Conservation (phyloP, 179 eudicot species). For the Kewa caespitosa region DNA sequence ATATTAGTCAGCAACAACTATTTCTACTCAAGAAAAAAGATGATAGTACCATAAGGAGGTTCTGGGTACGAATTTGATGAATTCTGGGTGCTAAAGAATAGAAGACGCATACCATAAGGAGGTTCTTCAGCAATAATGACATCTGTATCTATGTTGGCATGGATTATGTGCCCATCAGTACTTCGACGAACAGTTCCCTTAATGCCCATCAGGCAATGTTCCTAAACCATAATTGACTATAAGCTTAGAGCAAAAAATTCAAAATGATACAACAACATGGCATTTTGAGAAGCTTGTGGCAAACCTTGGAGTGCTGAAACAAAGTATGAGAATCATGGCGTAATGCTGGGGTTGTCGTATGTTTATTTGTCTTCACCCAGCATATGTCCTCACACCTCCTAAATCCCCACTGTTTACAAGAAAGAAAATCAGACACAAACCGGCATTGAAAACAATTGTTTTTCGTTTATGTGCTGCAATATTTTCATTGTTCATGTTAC, state of each 20-base stretch:
- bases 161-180: constrained; percentile 96
- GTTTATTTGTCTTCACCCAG: constrained; percentile 98
- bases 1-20: not conserved
- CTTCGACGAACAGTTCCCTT: constrained; percentile 97
- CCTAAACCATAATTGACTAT: constrained; percentile 46
- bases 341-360: constrained; percentile 72
- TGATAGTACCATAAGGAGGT: too few species aligned
- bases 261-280: not conserved
- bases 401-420: constrained; percentile 80
- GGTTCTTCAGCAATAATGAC: constrained; percentile 97
- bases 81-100: not conserved
- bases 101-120: constrained; percentile 66
- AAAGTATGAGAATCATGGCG: constrained; percentile 96
- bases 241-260: constrained; percentile 13
- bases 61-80: not conserved
- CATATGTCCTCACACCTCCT: constrained; percentile 98
- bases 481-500: not conserved
- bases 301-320: constrained; percentile 93
- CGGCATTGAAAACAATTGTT: not conserved
- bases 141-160: constrained; percentile 98
- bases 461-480: not conserved
- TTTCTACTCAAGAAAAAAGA: not conserved
- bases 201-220: constrained; percentile 98
- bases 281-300: constrained; percentile 5
- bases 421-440: constrained; percentile 6